Evolutionary conservation across 257 asterid genomes (phyloP).

Genomic region (Nicotiana tomentosiformis): DNA sequence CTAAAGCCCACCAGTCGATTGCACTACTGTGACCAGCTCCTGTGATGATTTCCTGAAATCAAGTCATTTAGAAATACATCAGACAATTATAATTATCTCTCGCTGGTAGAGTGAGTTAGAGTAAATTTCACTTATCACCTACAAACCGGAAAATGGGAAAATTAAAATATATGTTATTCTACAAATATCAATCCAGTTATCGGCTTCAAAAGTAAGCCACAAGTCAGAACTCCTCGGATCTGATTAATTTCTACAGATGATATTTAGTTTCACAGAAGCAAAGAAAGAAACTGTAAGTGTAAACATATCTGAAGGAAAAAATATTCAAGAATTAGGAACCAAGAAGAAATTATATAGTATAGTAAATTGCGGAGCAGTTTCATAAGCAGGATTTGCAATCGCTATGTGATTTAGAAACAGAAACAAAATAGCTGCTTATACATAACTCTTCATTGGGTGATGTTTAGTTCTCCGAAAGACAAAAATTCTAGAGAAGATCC

Average conservation of each 20-base stretch:
- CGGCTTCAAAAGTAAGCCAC: background rate
- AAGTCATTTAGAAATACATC: constrained; percentile 14
- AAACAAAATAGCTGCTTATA: background rate
- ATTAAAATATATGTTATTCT: background rate
- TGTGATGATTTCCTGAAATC: constrained; percentile 84
- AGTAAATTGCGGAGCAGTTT: background rate
- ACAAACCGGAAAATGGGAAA: background rate
- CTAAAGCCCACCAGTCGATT: constrained; percentile 99
- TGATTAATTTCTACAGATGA: no score
- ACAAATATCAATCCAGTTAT: no score
- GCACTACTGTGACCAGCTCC: constrained; percentile 95
- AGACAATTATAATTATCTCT: no score
- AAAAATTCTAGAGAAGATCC: background rate
- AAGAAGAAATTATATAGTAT: background rate
- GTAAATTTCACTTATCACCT: background rate
- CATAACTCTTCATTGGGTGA: background rate
- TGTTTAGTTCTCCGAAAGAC: background rate
- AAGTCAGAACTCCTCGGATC: background rate
- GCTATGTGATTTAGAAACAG: background rate
- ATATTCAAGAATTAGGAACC: background rate
- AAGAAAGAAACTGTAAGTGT: background rate
- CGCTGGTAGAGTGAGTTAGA: background rate
- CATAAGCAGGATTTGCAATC: background rate
- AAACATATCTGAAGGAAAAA: background rate
- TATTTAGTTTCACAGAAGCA: background rate